Base-by-base conservation (phyloP, 83 land plant genomes). In the Isoetes engelmannii region DNA sequence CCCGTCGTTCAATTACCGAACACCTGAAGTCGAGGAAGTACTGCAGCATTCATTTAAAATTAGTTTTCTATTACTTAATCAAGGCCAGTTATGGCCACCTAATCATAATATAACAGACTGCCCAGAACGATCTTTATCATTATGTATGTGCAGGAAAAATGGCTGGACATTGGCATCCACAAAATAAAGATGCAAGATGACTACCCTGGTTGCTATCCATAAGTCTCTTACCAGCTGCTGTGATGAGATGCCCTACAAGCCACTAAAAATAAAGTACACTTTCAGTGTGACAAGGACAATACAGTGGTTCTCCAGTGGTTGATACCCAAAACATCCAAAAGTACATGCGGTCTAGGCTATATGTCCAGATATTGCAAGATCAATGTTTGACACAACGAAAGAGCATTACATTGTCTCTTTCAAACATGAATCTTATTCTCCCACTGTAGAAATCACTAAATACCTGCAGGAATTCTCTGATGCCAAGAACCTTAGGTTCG, bases 21-120 rank as follows among this genome's bases (percentile, higher is more conserved):
- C 90, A 88, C 66, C 99, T 83, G 72, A 94, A 94, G n/a, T 90
- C 91, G 63, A 94, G 68, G 65, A 94, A 94, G 4, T 82, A 83
- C 98, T 94, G 83, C 21, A 63, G n/a, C n/a, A n/a, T n/a, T n/a
- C 61, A 58, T 13, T 8, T 8, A 13, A 50, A 50, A 50, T 50
- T 8, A 50, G 13, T 50, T 50, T 8, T 8, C 13, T 50, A 50
- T 8, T 50, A 13, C 13, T 13, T 50, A 50, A 13, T 8, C 13
- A 51, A 15, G 17, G 13, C 13, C 17, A 51, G 55, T 12, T 28
- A 28, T 28, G 37, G 37, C 37, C 37, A 28, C 37, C 37, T 28
- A 28, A 28, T 28, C 37, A 28, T 28, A 28, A 28, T 28, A 28
- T 28, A 0, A 28, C 0, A 28, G 37, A 28, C 37, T 28, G 37